Evolutionary conservation across 352 stramenopile species (phyloP), one percentile per base, ranked within the genome.

Genomic region (Pythium scleroteichum): DNA sequence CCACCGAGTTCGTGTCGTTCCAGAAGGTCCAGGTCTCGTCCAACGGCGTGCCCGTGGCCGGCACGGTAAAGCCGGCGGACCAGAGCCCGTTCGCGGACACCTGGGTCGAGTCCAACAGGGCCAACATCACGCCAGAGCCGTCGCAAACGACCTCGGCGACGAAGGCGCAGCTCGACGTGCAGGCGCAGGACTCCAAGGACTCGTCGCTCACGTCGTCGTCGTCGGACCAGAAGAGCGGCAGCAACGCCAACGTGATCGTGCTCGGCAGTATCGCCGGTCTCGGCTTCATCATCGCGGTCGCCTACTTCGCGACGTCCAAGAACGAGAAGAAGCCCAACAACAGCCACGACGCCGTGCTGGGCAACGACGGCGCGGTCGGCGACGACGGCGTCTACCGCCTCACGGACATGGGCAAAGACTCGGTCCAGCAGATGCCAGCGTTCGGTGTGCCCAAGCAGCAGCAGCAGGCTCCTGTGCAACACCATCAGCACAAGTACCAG

Each of bases 1-100:
- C 76, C 23, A 76, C 79, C 39, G 79, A 92, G 61, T 92, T 83
- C 55, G 14, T 92, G 6, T 61, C 76, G 17, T 84, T 92, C 59
- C 42, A 61, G 51, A 35, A 38, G 14, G 26, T 66, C 1, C 48
- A 23, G 1, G 6, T 66, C 20, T 24, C 33, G 13, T 10, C 2
- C 1, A 19, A 20, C n/a, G 45, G 4, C 23, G 14, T 35, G 22
- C 19, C 14, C 9, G 3, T 51, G 17, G 38, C 52, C 9, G 52
- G 53, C 6, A 61, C 53, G 19, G 53, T 61, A 6, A 45, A 47
- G 42, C 53, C 53, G 33, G 26, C 44, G 1, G 27, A 20, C 17
- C 9, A 26, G 16, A 17, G 3, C 6, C 2, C 19, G 19, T 5
- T 12, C 4, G 8, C 6, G 2, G 46, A 52, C 9, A 35, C 29